Percentiles rank a stretch among this genome's conserved stretches.
Conservation (phyloP, 2,329 filamentous ascomycete genomes). For the Ophiostoma quercus region DNA sequence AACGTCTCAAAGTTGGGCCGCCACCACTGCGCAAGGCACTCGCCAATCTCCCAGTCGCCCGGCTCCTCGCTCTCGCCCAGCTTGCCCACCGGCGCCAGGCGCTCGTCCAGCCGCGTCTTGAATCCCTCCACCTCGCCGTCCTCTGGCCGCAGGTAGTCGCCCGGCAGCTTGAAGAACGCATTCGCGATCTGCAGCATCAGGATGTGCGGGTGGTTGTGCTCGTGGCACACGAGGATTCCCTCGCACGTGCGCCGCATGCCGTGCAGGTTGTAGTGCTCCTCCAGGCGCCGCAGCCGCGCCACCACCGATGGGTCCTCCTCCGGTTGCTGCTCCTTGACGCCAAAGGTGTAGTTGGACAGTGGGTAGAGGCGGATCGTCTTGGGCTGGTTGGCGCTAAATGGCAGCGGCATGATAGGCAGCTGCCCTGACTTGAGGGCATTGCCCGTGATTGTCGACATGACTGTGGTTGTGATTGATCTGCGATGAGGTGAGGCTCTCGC, state of each 20-base stretch:
- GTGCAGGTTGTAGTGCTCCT: constrained; percentile 86
- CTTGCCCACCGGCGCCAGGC: constrained; percentile 84
- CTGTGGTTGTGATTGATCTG: constrained; percentile 19
- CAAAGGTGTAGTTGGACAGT: constrained; percentile 97
- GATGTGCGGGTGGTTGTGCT: constrained; percentile 98
- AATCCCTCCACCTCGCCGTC: constrained; percentile 95
- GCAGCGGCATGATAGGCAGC: constrained; percentile 70
- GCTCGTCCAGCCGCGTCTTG: constrained; percentile 85
- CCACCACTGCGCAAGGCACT: constrained; percentile 98
- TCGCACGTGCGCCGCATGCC: constrained; percentile 98
- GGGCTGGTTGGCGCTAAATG: constrained; percentile 87
- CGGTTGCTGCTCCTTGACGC: constrained; percentile 95
- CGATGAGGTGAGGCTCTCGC: not conserved
- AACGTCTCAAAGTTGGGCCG: constrained; percentile 98
- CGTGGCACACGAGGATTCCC: constrained; percentile 94
- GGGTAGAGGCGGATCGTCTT: constrained; percentile 87
- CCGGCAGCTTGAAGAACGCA: constrained; percentile 97
- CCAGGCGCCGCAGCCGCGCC: constrained; percentile 84
- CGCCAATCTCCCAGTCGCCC: constrained; percentile 89
- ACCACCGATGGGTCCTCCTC: constrained; percentile 96
- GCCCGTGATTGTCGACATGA: constrained; percentile 80
- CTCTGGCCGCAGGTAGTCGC: constrained; percentile 84
- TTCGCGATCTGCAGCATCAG: constrained; percentile 99
- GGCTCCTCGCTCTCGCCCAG: constrained; percentile 76
- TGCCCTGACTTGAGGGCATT: constrained; percentile 70